These are phyloP conservation scores for Pleurotus tuoliensis DNA, from an alignment of 768 basidiomycete genomes.

Conservation along the genomic window DNA sequence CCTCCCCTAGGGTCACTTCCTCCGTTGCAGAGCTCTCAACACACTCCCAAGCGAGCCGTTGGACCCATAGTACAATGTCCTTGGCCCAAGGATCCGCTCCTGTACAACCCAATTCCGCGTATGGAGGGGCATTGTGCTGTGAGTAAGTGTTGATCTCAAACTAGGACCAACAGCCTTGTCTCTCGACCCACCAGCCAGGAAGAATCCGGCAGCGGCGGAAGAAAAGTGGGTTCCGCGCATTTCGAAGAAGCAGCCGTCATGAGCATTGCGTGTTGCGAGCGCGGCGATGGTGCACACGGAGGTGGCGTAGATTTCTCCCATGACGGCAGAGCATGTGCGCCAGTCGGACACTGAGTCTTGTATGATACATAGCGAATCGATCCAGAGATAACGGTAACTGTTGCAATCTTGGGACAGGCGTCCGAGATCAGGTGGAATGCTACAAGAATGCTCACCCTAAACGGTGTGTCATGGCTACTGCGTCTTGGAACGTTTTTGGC, in stretches of 20 bases:
- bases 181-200: neutral
- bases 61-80: neutral
- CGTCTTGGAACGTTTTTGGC: neutral
- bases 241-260: neutral
- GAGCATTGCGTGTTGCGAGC: neutral
- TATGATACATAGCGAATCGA: conserved; percentile 3
- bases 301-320: neutral
- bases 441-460: neutral
- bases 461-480: neutral
- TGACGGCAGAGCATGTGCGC: neutral
- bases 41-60: neutral
- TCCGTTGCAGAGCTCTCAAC: neutral
- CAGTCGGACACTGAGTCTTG: neutral
- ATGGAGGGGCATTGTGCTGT: neutral
- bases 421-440: neutral
- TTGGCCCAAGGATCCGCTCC: neutral
- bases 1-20: neutral
- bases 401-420: neutral
- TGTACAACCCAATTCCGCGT: neutral
- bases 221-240: neutral
- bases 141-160: neutral
- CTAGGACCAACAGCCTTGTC: neutral
- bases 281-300: conserved; percentile 1
- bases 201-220: neutral
- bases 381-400: conserved; percentile 1